These are phyloP conservation scores for Strobilomyces dryophilus DNA, from an alignment of 768 basidiomycete species.

Conservation along the genomic window DNA sequence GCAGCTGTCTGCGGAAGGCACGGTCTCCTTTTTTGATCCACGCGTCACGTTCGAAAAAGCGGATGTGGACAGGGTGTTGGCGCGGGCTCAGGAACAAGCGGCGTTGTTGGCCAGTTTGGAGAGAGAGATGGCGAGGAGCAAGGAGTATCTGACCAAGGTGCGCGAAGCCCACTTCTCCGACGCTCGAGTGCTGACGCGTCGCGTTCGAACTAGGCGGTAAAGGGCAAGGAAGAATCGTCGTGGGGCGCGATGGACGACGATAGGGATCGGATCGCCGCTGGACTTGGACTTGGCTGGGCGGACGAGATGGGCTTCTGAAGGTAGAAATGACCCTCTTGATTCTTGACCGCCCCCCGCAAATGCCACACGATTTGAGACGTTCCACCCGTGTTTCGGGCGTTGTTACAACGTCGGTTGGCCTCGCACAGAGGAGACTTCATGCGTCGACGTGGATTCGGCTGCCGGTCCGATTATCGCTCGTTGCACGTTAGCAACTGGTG, in stretches of 20 bases:
- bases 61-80: slow-evolving; percentile 58
- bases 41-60: slow-evolving; percentile 53
- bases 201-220: slow-evolving; percentile 27
- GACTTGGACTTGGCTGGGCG: slow-evolving; percentile 19
- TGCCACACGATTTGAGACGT: too few relatives aligned
- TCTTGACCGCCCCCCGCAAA: too few relatives aligned
- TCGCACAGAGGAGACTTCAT: too few relatives aligned
- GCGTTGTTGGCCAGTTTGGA: slow-evolving; percentile 21
- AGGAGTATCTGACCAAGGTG: slow-evolving; percentile 73
- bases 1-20: slow-evolving; percentile 59
- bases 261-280: slow-evolving; percentile 19
- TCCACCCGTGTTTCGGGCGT: too few relatives aligned
- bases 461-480: too few relatives aligned
- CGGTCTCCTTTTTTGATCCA: slow-evolving; percentile 71
- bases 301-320: slow-evolving; percentile 17
- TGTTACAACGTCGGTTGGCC: too few relatives aligned
- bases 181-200: not conserved
- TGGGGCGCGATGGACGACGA: slow-evolving; percentile 30
- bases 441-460: too few relatives aligned
- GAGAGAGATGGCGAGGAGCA: slow-evolving; percentile 49
- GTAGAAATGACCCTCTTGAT: too few relatives aligned
- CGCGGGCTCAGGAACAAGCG: slow-evolving; percentile 47
- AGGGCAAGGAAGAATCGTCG: slow-evolving; percentile 25
- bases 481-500: too few relatives aligned
- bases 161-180: not conserved